Conservation (phyloP, 257 asterid species). For the Avicennia marina region DNA sequence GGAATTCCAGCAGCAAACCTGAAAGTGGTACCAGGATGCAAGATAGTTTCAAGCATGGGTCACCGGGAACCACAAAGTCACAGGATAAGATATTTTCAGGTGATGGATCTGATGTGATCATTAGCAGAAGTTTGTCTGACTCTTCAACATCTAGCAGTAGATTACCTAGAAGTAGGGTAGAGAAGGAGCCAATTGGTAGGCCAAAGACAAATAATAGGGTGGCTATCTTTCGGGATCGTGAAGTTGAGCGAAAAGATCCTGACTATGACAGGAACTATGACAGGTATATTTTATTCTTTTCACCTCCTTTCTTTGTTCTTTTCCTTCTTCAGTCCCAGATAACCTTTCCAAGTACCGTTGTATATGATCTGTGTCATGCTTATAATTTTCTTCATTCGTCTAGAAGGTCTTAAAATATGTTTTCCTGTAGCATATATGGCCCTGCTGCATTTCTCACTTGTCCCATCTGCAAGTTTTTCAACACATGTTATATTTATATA, state of each 20-base stretch:
- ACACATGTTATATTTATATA: background rate
- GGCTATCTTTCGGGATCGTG: constrained; percentile 96
- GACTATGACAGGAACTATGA: constrained; percentile 91
- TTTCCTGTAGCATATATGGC: background rate
- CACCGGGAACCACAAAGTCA: constrained; percentile 29
- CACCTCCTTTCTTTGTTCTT: background rate
- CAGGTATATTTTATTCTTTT: constrained; percentile 38
- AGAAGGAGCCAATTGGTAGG: constrained; percentile 71
- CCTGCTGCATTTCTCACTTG: background rate
- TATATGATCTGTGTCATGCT: background rate
- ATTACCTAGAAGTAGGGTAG: constrained; percentile 68
- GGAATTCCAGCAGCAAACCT: constrained; percentile 44
- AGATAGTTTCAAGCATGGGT: constrained; percentile 51
- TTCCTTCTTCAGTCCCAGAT: background rate
- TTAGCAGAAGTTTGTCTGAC: constrained; percentile 57
- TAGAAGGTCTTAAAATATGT: background rate
- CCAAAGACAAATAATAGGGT: constrained; percentile 63
- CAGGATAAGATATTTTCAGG: background rate
- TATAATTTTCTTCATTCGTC: background rate
- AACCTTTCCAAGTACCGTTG: background rate
- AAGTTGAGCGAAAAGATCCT: constrained; percentile 89
- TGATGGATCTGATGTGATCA: constrained; percentile 44
- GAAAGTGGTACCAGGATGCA: constrained; percentile 61
- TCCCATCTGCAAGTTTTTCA: background rate
- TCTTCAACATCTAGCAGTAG: constrained; percentile 68